Conservation (phyloP, 139 green algal species). For the Picochlorum sp. region DNA sequence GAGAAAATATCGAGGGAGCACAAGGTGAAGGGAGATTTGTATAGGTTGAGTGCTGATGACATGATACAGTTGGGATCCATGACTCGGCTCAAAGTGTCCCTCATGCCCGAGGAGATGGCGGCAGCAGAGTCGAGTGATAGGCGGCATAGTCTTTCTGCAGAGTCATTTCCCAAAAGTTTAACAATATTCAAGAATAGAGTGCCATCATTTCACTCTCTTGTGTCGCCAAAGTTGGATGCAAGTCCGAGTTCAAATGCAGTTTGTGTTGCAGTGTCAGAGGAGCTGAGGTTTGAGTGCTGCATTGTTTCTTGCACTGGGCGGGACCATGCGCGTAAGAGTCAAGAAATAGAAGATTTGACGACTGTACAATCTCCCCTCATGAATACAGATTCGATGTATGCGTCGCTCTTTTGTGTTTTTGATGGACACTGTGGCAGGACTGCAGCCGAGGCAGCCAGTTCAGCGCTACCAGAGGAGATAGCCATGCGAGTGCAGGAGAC, state of each 20-base stretch:
- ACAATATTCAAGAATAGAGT: slow-evolving; percentile 33
- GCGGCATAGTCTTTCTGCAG: slow-evolving; percentile 5
- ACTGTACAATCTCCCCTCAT: slow-evolving; percentile 30
- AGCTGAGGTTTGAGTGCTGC: slow-evolving; percentile 38
- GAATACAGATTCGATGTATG: slow-evolving; percentile 9
- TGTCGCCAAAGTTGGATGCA: slow-evolving; percentile 30
- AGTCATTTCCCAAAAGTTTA: slow-evolving; percentile 20
- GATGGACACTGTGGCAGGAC: slow-evolving; percentile 51
- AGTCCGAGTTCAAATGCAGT: slow-evolving; percentile 21
- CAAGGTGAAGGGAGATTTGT: slow-evolving; percentile 31
- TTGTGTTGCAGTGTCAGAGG: slow-evolving; percentile 17
- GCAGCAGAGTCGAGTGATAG: slow-evolving; percentile 11
- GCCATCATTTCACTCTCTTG: slow-evolving; percentile 22
- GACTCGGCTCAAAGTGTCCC: slow-evolving; percentile 32
- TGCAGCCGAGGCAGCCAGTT: slow-evolving; percentile 26
- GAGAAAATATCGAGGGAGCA: slow-evolving; percentile 42
- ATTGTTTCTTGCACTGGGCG: slow-evolving; percentile 25
- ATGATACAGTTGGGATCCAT: slow-evolving; percentile 35
- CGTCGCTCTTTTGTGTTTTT: slow-evolving; percentile 49
- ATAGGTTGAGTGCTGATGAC: slow-evolving; percentile 39
- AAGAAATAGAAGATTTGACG: slow-evolving; percentile 32
- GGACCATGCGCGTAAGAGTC: slow-evolving; percentile 32
- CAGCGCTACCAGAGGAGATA: slow-evolving; percentile 36
- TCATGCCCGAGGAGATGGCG: slow-evolving; percentile 29
- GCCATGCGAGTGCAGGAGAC: slow-evolving; percentile 10